A percentile compares a stretch with the other conserved stretches of the same genome.
Conservation (phyloP, 2,329 filamentous ascomycete genomes). For the Teratosphaeria nubilosa region DNA sequence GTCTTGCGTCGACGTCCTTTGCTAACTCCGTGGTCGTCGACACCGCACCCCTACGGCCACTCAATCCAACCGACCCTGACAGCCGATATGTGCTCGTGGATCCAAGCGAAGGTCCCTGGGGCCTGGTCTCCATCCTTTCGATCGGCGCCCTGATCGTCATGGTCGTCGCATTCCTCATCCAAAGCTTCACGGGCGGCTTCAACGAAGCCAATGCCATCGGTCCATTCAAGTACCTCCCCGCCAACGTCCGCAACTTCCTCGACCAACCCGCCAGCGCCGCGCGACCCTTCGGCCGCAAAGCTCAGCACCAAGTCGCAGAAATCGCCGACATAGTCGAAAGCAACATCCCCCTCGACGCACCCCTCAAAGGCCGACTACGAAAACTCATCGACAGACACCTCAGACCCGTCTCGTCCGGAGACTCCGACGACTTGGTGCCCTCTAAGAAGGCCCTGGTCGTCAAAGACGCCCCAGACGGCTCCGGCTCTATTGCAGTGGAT, state of each 20-base stretch:
- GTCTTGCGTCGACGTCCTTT: slow-evolving; percentile 72
- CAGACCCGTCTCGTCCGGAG: background rate
- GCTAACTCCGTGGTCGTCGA: slow-evolving; percentile 72
- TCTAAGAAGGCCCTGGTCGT: slow-evolving; percentile 32
- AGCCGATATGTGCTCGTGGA: slow-evolving; percentile 61
- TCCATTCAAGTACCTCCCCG: slow-evolving; percentile 46
- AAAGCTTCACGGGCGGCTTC: slow-evolving; percentile 45
- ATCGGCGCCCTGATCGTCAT: slow-evolving; percentile 53
- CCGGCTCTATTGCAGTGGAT: slow-evolving; percentile 24
- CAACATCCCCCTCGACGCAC: background rate
- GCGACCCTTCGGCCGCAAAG: background rate
- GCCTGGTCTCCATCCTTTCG: slow-evolving; percentile 46
- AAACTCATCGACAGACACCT: slow-evolving; percentile 3
- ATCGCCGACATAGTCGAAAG: background rate
- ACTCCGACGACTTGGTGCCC: background rate
- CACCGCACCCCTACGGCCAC: slow-evolving; percentile 56
- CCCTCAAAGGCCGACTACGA: slow-evolving; percentile 1
- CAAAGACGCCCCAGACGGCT: slow-evolving; percentile 22
- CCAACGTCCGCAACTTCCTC: slow-evolving; percentile 30
- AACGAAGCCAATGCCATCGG: slow-evolving; percentile 22
- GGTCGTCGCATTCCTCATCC: slow-evolving; percentile 53
- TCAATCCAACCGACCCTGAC: slow-evolving; percentile 35
- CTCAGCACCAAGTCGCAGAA: background rate
- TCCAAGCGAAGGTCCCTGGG: slow-evolving; percentile 40
- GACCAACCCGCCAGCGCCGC: slow-evolving; percentile 11